A percentile compares a stretch with the other conserved stretches of the same genome.
Evolutionary conservation across 805 yeast genomes (phyloP).

Genomic region (Cyberlindnera misumaiensis): DNA sequence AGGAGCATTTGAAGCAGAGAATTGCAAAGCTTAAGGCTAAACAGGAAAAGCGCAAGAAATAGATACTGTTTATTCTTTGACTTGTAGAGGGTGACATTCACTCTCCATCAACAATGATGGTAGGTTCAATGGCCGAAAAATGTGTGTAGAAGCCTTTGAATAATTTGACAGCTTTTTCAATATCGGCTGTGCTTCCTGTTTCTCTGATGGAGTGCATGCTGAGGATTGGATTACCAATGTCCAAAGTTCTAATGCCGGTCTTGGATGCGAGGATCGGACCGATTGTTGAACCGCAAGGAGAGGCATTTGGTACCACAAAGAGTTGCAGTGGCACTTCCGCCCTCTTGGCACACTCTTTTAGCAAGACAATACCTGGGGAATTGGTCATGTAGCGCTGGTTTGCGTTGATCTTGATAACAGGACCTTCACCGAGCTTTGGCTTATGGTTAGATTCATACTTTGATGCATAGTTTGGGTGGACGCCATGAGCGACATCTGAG

Average conservation of each 20-base stretch:
- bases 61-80: neutral
- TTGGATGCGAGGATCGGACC: conserved; percentile 90
- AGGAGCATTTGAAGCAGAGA: conserved; percentile 16
- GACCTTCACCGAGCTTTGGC: conserved; percentile 82
- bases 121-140: conserved; percentile 35
- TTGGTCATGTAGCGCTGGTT: conserved; percentile 95
- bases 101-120: conserved; percentile 32
- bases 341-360: conserved; percentile 62
- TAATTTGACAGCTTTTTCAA: conserved; percentile 52
- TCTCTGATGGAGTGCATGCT: conserved; percentile 94
- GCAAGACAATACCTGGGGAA: conserved; percentile 76
- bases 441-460: conserved; percentile 73
- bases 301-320: conserved; percentile 88
- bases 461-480: conserved; percentile 83
- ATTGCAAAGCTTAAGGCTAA: conserved; percentile 20
- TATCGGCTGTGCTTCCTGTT: conserved; percentile 77
- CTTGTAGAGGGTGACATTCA: neutral
- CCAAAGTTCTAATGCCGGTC: conserved; percentile 81
- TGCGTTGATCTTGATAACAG: conserved; percentile 89
- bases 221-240: conserved; percentile 85
- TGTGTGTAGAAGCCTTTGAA: conserved; percentile 56
- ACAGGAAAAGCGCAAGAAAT: conserved; percentile 16
- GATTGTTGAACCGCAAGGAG: conserved; percentile 94
- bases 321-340: conserved; percentile 80
- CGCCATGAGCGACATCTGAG: conserved; percentile 96